phyloP scores from a whole-genome alignment of 2,329 filamentous ascomycete genomes.

The Fusarium proliferatum region DNA sequence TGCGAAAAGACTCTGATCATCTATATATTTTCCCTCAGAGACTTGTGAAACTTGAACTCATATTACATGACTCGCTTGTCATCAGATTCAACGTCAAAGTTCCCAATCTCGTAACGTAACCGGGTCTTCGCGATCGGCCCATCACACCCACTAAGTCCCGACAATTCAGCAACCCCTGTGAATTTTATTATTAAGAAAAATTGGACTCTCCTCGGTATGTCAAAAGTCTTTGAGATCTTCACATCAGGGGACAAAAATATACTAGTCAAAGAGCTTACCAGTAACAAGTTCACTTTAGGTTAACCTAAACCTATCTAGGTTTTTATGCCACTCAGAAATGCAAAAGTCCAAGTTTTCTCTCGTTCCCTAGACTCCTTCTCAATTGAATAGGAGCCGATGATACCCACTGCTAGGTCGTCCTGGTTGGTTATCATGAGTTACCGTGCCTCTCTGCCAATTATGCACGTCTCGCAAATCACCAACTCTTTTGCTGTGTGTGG shows the following conservation, averaged over 20 bases:
- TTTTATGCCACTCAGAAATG: background rate
- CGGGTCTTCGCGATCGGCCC: constrained; percentile 37
- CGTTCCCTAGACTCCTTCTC: background rate
- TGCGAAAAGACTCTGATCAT: background rate
- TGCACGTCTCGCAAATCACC: constrained; percentile 4
- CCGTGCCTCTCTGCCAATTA: constrained; percentile 12
- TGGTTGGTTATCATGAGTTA: constrained; percentile 3
- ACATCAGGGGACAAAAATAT: background rate
- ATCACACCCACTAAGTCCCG: constrained; percentile 23
- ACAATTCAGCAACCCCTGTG: constrained; percentile 22
- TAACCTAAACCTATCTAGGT: background rate
- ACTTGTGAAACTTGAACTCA: constrained; percentile 2
- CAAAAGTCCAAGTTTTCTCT: background rate
- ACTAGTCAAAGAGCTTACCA: background rate
- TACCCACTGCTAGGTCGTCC: background rate
- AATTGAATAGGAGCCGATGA: background rate
- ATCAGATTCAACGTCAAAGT: constrained; percentile 30
- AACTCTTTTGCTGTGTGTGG: constrained; percentile 5
- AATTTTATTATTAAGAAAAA: constrained; percentile 18
- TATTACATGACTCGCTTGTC: constrained; percentile 34
- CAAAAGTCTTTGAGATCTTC: background rate
- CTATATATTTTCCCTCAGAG: background rate
- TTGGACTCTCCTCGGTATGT: background rate
- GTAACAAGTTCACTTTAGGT: background rate
- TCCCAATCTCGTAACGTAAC: constrained; percentile 26